Percentiles rank a stretch among this genome's conserved stretches.
Conservation (phyloP, 208 protist species). For the Porcisia hertigi region DNA sequence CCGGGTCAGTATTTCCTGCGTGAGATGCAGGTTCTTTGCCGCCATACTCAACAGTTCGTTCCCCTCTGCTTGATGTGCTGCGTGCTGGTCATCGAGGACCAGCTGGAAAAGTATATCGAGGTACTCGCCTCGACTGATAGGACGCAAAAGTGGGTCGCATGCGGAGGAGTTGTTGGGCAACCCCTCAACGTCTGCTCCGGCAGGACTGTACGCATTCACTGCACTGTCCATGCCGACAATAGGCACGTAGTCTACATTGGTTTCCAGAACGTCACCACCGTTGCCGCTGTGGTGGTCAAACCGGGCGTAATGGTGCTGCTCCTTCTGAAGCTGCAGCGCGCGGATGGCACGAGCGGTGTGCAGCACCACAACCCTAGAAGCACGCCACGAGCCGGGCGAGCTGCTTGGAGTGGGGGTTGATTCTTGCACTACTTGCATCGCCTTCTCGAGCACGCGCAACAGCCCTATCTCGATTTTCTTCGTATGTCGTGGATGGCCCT, state of each 20-base stretch:
- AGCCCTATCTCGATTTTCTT: constrained; percentile 63
- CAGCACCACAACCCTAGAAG: constrained; percentile 41
- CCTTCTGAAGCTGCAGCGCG: constrained; percentile 61
- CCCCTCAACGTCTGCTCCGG: background rate
- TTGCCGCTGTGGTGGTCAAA: constrained; percentile 1
- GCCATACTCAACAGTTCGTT: constrained; percentile 70
- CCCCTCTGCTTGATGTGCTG: constrained; percentile 72
- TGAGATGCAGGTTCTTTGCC: constrained; percentile 73
- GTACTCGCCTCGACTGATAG: constrained; percentile 39
- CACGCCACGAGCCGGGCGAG: background rate
- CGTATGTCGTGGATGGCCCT: constrained; percentile 56
- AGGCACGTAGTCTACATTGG: constrained; percentile 27
- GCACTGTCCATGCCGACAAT: constrained; percentile 32
- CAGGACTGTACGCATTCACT: constrained; percentile 3
- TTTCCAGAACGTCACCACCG: background rate
- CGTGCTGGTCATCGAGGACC: constrained; percentile 52
- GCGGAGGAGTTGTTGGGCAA: background rate
- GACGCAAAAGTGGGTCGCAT: constrained; percentile 32
- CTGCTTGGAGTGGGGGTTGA: background rate
- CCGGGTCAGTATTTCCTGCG: constrained; percentile 54
- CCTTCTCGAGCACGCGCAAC: constrained; percentile 41
- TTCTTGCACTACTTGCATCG: background rate
- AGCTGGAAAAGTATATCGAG: constrained; percentile 69
- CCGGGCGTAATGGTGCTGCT: constrained; percentile 53
- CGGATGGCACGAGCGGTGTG: constrained; percentile 60